Evolutionary conservation across 176 grass and related monocot genomes (phyloP).

Genomic region (Carex pumila): DNA sequence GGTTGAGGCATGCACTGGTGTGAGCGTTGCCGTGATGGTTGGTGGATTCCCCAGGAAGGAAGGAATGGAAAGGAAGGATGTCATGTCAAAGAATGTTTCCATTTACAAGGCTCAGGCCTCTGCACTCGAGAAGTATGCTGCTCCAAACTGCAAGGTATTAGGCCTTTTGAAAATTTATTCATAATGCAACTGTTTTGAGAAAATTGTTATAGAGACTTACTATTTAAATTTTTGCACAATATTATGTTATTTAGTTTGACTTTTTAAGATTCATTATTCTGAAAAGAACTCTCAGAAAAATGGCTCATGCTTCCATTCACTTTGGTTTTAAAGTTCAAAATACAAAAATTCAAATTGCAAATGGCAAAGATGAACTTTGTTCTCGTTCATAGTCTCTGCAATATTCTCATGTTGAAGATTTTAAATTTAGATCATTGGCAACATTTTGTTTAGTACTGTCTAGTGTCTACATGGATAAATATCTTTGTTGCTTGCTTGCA

Average conservation of each 20-base stretch:
- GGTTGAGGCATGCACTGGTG: constrained; percentile 92
- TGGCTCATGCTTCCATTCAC: background rate
- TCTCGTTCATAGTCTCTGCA: background rate
- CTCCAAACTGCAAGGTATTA: constrained; percentile 82
- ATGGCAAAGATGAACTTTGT: background rate
- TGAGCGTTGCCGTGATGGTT: constrained; percentile 93
- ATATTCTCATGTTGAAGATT: background rate
- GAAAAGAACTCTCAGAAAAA: background rate
- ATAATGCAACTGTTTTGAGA: background rate
- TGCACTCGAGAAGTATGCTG: constrained; percentile 76
- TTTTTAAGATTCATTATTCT: background rate
- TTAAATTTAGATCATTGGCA: background rate
- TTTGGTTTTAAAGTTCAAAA: background rate
- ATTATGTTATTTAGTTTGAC: background rate
- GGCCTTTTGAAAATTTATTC: background rate
- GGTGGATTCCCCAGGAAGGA: constrained; percentile 98
- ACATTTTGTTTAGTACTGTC: background rate
- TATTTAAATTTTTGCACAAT: background rate
- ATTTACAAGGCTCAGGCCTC: constrained; percentile 97
- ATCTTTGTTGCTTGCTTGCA: background rate
- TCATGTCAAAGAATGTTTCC: constrained; percentile 98
- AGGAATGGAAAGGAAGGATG: constrained; percentile 97
- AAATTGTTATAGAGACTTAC: background rate
- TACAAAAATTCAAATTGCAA: background rate
- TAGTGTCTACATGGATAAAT: background rate